These are phyloP conservation scores for Guillardia theta DNA, from an alignment of 78 protist species.

Conservation along the genomic window DNA sequence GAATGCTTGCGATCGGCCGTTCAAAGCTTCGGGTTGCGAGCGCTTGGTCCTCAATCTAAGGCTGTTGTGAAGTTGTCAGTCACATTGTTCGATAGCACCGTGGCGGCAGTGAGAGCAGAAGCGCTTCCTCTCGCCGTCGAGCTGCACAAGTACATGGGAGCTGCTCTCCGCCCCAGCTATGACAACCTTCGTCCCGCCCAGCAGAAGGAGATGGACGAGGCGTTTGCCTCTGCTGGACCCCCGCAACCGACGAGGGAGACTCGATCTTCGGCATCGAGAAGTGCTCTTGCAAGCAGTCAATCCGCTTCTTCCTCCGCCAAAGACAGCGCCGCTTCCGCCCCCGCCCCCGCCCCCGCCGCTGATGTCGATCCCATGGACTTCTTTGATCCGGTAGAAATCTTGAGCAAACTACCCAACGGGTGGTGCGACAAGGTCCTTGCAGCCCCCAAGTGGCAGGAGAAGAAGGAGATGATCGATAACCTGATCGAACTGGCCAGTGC, in stretches of 20 bases:
- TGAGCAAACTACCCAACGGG: slow-evolving; percentile 8
- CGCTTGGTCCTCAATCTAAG: slow-evolving; percentile 2
- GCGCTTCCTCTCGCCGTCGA: slow-evolving; percentile 12
- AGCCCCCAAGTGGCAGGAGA: slow-evolving; percentile 32
- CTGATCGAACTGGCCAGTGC: background rate
- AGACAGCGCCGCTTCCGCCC: background rate
- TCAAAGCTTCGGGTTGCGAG: background rate
- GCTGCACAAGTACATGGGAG: slow-evolving; percentile 26
- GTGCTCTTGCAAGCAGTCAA: background rate
- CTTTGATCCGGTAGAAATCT: background rate
- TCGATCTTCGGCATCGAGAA: background rate
- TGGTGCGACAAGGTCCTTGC: background rate
- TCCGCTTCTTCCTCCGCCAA: background rate
- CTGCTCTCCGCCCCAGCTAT: slow-evolving; percentile 25
- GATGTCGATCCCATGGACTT: background rate
- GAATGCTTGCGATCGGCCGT: slow-evolving; percentile 4
- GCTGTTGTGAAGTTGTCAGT: background rate
- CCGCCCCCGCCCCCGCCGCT: background rate
- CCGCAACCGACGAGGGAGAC: background rate
- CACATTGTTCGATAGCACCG: background rate
- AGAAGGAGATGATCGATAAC: slow-evolving; percentile 9
- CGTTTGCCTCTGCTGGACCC: background rate
- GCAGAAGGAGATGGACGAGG: slow-evolving; percentile 30
- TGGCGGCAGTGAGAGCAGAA: background rate
- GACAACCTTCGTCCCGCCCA: background rate